Conservation (phyloP, 108 stramenopile genomes). For the Cyclotella kingstonii region DNA sequence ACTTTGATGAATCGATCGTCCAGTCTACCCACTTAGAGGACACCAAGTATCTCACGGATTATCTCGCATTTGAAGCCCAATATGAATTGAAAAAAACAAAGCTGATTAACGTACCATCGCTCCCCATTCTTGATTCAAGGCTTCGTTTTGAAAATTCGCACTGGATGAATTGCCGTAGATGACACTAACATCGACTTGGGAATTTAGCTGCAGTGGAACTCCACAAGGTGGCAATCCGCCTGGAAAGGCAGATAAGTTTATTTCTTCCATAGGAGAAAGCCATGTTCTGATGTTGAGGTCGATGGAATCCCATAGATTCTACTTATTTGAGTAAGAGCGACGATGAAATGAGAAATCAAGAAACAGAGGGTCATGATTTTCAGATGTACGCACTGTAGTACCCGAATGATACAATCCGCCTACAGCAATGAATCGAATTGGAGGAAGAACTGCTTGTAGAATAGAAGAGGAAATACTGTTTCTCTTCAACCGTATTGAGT, state of each 20-base stretch:
- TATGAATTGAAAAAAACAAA: not conserved
- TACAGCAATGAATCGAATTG: constrained; percentile 23
- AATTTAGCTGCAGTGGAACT: constrained; percentile 9
- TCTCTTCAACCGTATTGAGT: too few species aligned
- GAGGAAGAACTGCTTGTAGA: too few species aligned
- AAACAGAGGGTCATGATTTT: not conserved
- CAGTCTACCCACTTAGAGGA: constrained; percentile 13
- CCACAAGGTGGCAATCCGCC: constrained; percentile 28
- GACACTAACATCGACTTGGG: constrained; percentile 7
- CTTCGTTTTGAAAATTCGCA: constrained; percentile 3
- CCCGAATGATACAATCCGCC: constrained; percentile 19
- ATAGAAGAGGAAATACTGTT: too few species aligned
- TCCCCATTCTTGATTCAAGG: constrained; percentile 4
- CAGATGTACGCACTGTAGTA: constrained; percentile 2
- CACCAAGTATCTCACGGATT: too few species aligned
- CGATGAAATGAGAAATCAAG: not conserved
- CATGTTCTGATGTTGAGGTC: constrained; percentile 1
- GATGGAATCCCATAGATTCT: constrained; percentile 19
- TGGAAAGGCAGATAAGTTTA: constrained; percentile 12
- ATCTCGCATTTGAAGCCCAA: too few species aligned
- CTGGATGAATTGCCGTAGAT: constrained; percentile 3
- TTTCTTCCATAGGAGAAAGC: not conserved
- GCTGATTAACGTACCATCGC: constrained; percentile 1
- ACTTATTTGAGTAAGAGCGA: not conserved
- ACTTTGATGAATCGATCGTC: not conserved